Base-by-base conservation (phyloP, 1,139 yeast genomes). In the Geotrichum macrosporum region DNA sequence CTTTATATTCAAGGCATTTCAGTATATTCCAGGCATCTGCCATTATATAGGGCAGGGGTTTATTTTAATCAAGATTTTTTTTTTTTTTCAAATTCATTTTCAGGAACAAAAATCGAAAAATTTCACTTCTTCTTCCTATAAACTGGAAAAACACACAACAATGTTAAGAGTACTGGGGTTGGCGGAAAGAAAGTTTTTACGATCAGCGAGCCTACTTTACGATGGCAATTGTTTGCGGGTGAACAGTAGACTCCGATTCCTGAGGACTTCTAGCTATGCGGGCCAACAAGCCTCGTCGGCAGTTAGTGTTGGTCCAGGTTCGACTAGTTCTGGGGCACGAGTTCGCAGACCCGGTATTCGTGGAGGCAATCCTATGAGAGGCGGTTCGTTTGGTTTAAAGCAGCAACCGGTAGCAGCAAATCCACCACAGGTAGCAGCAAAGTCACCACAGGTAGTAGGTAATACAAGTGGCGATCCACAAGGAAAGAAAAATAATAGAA, bases 361-460 rank as follows among this genome's bases (percentile, higher is more conserved):
- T 21, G 39, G 39, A 16, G 39, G 29, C 39, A 35, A 35, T 15
- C 39, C 39, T n/a, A 35, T 35, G 39, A 35, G 39, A 24, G 27
- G 39, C 3, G 30, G 30, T 15, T 22, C 39, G 2, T 10, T 19
- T 3, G 29, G 20, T 13, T 12, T 35, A 21, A 19, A 35, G 30
- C 29, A 24, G 10, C 9, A 24, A 24, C 27, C 9, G 27, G 9
- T 6, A 24, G 10, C 9, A 24, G 10, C 9, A 10, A 6, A 10
- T 24, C 27, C 10, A 24, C 27, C 10, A 24, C 9, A 8, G 27
- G 27, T 24, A 24, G 6, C 9, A 24, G 10, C 27, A 24, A 24
- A 24, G n/a, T 24, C 10, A 24, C 27, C 27, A 8, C 27, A 10
- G 10, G 10, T 6, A 24, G 10, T 10, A 24, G 27, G 27, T 24